Evolutionary conservation across 2,329 filamentous ascomycete species (phyloP).

Genomic region (Cercospora zeae-maydis): DNA sequence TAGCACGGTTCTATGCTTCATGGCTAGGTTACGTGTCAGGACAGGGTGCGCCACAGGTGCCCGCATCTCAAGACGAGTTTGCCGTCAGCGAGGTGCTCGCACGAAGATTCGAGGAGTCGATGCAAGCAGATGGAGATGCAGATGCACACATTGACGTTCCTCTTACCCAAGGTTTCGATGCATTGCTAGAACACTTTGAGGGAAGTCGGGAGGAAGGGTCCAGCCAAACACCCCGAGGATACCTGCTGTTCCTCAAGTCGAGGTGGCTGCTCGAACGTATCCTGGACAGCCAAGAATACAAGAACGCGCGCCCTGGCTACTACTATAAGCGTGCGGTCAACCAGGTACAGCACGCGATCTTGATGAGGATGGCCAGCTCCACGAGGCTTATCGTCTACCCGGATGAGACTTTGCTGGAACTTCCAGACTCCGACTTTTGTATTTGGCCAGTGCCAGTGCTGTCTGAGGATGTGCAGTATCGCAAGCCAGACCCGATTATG

Average conservation of each 20-base stretch:
- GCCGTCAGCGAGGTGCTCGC: constrained; percentile 15
- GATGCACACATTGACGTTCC: constrained; percentile 13
- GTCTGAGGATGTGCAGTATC: constrained; percentile 8
- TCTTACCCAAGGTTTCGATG: constrained; percentile 22
- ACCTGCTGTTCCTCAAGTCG: constrained; percentile 26
- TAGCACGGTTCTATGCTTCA: constrained; percentile 11
- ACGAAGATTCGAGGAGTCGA: constrained; percentile 7
- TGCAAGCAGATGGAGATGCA: constrained; percentile 12
- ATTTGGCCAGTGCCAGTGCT: constrained; percentile 13
- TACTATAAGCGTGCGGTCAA: constrained; percentile 27
- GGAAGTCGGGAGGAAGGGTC: constrained; percentile 12
- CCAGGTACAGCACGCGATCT: constrained; percentile 22
- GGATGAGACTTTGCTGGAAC: constrained; percentile 16
- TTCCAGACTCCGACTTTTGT: constrained; percentile 15
- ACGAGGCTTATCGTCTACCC: constrained; percentile 17
- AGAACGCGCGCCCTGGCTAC: constrained; percentile 20
- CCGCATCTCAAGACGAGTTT: constrained; percentile 8
- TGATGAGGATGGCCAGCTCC: constrained; percentile 12
- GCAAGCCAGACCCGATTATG: constrained; percentile 19
- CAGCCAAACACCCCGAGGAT: constrained; percentile 18
- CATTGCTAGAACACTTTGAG: constrained; percentile 21
- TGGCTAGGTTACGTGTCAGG: constrained; percentile 17
- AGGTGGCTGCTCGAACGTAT: constrained; percentile 23
- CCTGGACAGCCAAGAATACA: constrained; percentile 18
- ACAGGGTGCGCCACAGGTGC: neutral